These are phyloP conservation scores for Sisymbrium irio DNA, from an alignment of 345 rosid genomes.

Conservation along the genomic window DNA sequence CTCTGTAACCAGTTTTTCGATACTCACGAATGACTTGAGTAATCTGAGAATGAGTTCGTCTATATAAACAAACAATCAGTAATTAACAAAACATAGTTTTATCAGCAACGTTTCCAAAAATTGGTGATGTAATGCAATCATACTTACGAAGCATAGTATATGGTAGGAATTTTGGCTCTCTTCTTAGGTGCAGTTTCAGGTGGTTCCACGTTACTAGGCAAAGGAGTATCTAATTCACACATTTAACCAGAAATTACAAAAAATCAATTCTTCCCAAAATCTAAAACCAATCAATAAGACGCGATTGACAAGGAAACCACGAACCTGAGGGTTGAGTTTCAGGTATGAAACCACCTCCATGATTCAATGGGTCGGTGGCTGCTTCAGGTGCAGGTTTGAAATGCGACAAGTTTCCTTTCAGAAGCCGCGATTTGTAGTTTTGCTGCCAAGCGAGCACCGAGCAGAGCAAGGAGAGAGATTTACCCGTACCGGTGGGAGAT, in stretches of 20 bases:
- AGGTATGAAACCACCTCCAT: slow-evolving; percentile 88
- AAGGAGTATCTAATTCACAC: slow-evolving; percentile 37
- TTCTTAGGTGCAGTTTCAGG: slow-evolving; percentile 41
- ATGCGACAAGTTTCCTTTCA: slow-evolving; percentile 39
- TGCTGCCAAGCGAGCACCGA: slow-evolving; percentile 94
- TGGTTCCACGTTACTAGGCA: slow-evolving; percentile 36
- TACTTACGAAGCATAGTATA: slow-evolving; percentile 81
- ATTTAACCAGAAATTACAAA: background rate
- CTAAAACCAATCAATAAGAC: background rate
- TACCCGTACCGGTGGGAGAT: slow-evolving; percentile 97
- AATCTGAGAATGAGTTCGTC: slow-evolving; percentile 97
- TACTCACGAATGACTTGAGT: slow-evolving; percentile 88
- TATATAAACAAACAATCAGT: slow-evolving; percentile 22
- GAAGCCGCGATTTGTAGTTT: slow-evolving; percentile 44
- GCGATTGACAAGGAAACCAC: background rate
- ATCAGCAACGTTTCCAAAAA: background rate
- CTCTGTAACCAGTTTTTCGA: slow-evolving; percentile 82
- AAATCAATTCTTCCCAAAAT: background rate
- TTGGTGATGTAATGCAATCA: slow-evolving; percentile 3
- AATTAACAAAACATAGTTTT: background rate
- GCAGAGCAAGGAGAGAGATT: slow-evolving; percentile 95
- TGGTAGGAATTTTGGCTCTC: slow-evolving; percentile 64
- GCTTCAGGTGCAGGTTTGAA: slow-evolving; percentile 69
- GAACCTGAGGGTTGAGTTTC: slow-evolving; percentile 75
- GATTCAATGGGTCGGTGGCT: slow-evolving; percentile 65